Evolutionary conservation across 768 basidiomycete species (phyloP), one percentile per base, ranked within the genome.

Genomic region (Amanita phalloides): DNA sequence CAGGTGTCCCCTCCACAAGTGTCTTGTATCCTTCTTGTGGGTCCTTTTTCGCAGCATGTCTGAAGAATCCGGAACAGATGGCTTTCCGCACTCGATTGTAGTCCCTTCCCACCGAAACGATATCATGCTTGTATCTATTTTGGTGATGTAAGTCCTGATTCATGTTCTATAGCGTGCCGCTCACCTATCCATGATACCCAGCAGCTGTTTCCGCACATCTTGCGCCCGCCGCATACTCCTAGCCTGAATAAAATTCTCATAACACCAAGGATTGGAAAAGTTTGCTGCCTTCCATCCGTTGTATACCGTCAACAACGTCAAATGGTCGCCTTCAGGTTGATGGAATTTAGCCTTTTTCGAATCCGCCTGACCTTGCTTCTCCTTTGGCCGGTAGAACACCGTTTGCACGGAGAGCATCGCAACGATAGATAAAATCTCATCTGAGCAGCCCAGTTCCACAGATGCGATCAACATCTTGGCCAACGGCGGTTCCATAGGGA

Each of bases 311-410:
- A 93, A 69, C 35, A 94, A 67, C 9, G 91, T 95, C 32, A 95
- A 70, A 64, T 98, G 90, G 61, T 98, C 96, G 7, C 96, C 96
- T 71, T 98, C 96, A 0, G 96, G 91, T 64, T 98, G 91, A 68
- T 98, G 95, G 70, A 99, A 99, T 67, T 99, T 99, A 30, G 96
- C 96, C 67, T 98, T 99, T 73, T 99, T 98, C 33, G 95, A 93
- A 67, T 99, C 96, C 0, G 96, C 96, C 68, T 98, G 95, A 9
- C 90, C 93, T 65, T 98, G 96, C 68, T 98, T 98, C 68, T 98
- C 96, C 68, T 98, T 97, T n/a, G 95, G 96, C 35, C 96, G 82
- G 67, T 98, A 98, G 66, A 98, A 99, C 36, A 98, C 91, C 46
- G 82, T 89, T 63, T 95, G 94, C 28, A 96, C 91, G 3, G 90